Conservation (phyloP, 257 asterid genomes). For the Sherardia arvensis region DNA sequence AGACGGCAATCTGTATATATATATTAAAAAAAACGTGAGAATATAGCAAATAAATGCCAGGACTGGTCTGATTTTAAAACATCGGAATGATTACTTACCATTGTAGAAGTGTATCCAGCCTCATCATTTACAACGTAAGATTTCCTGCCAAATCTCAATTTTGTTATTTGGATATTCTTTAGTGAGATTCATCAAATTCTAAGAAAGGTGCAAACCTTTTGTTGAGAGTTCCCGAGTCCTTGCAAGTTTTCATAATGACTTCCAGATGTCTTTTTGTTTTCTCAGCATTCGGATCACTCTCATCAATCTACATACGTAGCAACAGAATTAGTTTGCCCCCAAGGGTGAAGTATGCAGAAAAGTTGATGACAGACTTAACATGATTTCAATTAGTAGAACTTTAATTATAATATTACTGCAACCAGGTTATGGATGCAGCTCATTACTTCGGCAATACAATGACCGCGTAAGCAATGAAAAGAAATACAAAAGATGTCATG, state of each 20-base stretch:
- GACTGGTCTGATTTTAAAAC: neutral
- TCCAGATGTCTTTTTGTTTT: constrained; percentile 59
- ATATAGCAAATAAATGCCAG: neutral
- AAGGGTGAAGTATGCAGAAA: neutral
- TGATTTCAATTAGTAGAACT: neutral
- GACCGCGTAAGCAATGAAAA: neutral
- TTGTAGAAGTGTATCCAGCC: constrained; percentile 38
- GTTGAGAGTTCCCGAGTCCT: constrained; percentile 62
- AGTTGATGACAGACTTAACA: neutral
- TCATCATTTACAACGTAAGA: constrained; percentile 52
- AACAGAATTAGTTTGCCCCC: neutral
- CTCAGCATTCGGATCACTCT: constrained; percentile 72
- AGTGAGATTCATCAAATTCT: neutral
- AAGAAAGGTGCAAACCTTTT: constrained; percentile 22
- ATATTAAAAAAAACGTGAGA: constrained; percentile 13
- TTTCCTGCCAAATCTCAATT: constrained; percentile 38
- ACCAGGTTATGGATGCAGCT: neutral
- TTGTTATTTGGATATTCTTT: constrained; percentile 6
- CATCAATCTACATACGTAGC: constrained; percentile 41
- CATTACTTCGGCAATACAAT: neutral
- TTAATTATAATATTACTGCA: neutral
- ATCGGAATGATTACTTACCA: constrained; percentile 35
- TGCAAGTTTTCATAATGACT: constrained; percentile 59
- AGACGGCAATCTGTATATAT: constrained; percentile 47
- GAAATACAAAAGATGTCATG: neutral